A percentile compares a stretch with the other conserved stretches of the same genome.
Conservation (phyloP, 2,329 filamentous ascomycete species). For the Penicillium thymicola region DNA sequence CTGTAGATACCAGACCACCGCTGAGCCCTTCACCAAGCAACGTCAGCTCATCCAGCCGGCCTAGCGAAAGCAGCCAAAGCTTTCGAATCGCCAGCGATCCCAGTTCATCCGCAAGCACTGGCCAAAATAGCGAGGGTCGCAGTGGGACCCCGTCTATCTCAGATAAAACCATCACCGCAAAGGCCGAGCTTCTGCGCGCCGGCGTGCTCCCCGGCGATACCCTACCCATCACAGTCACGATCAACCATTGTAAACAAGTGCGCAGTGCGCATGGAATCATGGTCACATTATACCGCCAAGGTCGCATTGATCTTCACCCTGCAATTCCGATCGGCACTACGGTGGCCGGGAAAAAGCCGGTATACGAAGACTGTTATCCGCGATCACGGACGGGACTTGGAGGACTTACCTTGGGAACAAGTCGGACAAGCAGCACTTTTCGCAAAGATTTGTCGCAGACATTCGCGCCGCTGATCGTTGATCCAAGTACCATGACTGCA, state of each 20-base stretch:
- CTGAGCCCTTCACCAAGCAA: slow-evolving; percentile 60
- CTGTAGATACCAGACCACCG: slow-evolving; percentile 39
- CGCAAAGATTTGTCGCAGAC: slow-evolving; percentile 90
- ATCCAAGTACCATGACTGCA: slow-evolving; percentile 73
- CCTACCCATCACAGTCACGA: slow-evolving; percentile 72
- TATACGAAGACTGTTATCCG: slow-evolving; percentile 82
- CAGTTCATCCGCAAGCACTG: slow-evolving; percentile 37
- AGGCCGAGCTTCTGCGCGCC: slow-evolving; percentile 74
- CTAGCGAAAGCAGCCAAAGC: slow-evolving; percentile 62
- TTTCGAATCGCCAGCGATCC: slow-evolving; percentile 52
- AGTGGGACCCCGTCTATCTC: slow-evolving; percentile 54
- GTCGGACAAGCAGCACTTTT: slow-evolving; percentile 86
- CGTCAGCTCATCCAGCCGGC: slow-evolving; percentile 65
- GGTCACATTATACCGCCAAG: slow-evolving; percentile 85
- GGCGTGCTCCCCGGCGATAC: slow-evolving; percentile 84
- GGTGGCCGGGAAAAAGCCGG: slow-evolving; percentile 63
- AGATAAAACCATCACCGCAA: slow-evolving; percentile 80
- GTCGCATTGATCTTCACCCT: slow-evolving; percentile 78
- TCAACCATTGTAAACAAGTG: slow-evolving; percentile 84
- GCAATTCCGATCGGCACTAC: slow-evolving; percentile 58
- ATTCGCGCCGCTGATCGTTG: slow-evolving; percentile 82
- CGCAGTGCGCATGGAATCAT: slow-evolving; percentile 92
- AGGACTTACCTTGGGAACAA: slow-evolving; percentile 80
- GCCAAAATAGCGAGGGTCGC: slow-evolving; percentile 48
- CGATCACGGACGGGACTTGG: slow-evolving; percentile 82